Conservation (phyloP, 179 eudicot genomes). For the Nepenthes alata region DNA sequence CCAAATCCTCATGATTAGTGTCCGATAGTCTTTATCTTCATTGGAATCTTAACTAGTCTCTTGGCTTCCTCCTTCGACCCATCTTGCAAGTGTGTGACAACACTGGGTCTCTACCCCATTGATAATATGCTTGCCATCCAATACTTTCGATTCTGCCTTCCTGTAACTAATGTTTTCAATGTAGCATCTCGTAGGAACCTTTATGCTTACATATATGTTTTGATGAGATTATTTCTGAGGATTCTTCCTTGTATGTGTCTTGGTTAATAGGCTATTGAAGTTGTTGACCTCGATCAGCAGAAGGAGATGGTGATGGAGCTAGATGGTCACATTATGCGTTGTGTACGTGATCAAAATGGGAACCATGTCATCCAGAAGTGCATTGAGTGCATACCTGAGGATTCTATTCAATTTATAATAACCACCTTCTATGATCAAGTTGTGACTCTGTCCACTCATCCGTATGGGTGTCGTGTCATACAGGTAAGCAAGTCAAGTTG, state of each 20-base stretch:
- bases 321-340: conserved; percentile 93
- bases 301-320: conserved; percentile 93
- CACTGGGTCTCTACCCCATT: no score
- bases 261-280: conserved; percentile 75
- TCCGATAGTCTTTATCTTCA: no score
- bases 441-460: conserved; percentile 88
- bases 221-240: not conserved
- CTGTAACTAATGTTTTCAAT: no score
- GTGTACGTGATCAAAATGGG: conserved; percentile 99
- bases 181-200: not conserved
- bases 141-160: no score
- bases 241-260: conserved; percentile 2
- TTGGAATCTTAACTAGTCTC: no score
- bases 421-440: conserved; percentile 87
- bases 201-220: not conserved
- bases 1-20: no score
- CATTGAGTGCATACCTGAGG: conserved; percentile 96
- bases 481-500: conserved; percentile 39
- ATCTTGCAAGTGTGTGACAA: no score
- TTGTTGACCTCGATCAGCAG: conserved; percentile 90
- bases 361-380: conserved; percentile 97
- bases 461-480: conserved; percentile 99
- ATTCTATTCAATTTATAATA: conserved; percentile 75
- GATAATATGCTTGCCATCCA: no score
- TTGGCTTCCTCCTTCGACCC: no score